Evolutionary conservation across 1,139 yeast species (phyloP).

Genomic region (Williopsis jadinii): DNA sequence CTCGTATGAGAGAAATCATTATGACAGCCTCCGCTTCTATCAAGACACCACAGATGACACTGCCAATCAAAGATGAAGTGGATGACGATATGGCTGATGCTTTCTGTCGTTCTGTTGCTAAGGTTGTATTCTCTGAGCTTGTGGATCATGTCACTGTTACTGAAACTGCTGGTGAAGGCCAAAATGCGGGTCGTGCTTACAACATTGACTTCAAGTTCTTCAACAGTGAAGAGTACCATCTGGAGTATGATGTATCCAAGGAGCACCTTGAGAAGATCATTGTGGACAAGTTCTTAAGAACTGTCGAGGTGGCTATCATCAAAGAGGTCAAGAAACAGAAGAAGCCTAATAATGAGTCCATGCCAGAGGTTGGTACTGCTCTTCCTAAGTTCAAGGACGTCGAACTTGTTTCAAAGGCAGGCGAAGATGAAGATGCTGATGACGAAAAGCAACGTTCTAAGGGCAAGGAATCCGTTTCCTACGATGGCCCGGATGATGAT

Average conservation of each 20-base stretch:
- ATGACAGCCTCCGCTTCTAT: slow-evolving; percentile 97
- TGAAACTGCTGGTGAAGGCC: slow-evolving; percentile 70
- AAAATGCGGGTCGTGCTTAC: slow-evolving; percentile 64
- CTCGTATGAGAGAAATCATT: slow-evolving; percentile 99
- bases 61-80: slow-evolving; percentile 77
- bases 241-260: slow-evolving; percentile 83
- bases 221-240: slow-evolving; percentile 68
- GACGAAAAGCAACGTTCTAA: slow-evolving; percentile 56
- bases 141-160: slow-evolving; percentile 80
- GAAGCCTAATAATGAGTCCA: slow-evolving; percentile 39
- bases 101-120: slow-evolving; percentile 87
- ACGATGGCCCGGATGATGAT: slow-evolving; percentile 92
- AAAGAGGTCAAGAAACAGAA: slow-evolving; percentile 83
- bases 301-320: slow-evolving; percentile 63
- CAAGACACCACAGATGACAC: slow-evolving; percentile 96
- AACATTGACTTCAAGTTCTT: slow-evolving; percentile 69
- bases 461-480: slow-evolving; percentile 81
- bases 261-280: slow-evolving; percentile 70
- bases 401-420: slow-evolving; percentile 28
- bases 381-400: slow-evolving; percentile 43
- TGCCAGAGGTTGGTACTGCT: slow-evolving; percentile 70
- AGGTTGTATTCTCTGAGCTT: slow-evolving; percentile 80
- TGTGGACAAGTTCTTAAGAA: slow-evolving; percentile 55
- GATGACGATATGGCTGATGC: slow-evolving; percentile 83
- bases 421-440: slow-evolving; percentile 58